Evolutionary conservation across 2,329 filamentous ascomycete genomes (phyloP).

Genomic region (Xylariaceae sp.): DNA sequence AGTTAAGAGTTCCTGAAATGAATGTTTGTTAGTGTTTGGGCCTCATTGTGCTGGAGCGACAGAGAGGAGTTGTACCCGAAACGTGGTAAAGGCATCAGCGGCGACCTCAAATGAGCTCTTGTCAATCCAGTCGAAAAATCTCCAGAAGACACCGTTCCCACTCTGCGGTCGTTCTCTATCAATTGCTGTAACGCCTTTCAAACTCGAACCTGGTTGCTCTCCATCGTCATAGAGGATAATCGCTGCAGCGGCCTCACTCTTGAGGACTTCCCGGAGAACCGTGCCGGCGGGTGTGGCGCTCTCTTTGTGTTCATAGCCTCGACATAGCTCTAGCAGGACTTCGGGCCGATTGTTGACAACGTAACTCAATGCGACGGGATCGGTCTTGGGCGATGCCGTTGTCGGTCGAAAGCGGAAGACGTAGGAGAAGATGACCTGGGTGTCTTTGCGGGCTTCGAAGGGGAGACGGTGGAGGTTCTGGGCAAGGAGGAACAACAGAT

Average conservation of each 20-base stretch:
- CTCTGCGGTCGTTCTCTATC: slow-evolving; percentile 71
- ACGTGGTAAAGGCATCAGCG: slow-evolving; percentile 96
- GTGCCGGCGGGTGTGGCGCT: slow-evolving; percentile 89
- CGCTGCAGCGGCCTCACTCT: slow-evolving; percentile 85
- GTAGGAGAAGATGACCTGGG: slow-evolving; percentile 92
- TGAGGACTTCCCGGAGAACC: slow-evolving; percentile 80
- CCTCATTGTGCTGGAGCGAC: background rate
- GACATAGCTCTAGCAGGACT: slow-evolving; percentile 82
- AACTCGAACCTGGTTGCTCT: slow-evolving; percentile 62
- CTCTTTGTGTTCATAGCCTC: slow-evolving; percentile 84
- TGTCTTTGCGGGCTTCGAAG: slow-evolving; percentile 94
- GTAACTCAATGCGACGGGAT: slow-evolving; percentile 83
- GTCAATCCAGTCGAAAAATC: slow-evolving; percentile 96
- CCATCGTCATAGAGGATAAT: slow-evolving; percentile 92
- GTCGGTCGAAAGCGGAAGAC: slow-evolving; percentile 84
- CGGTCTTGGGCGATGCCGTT: slow-evolving; percentile 61
- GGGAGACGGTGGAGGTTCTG: slow-evolving; percentile 78
- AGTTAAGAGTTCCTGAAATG: slow-evolving; percentile 76
- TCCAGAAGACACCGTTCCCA: slow-evolving; percentile 89
- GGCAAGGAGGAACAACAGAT: slow-evolving; percentile 80
- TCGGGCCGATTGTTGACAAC: slow-evolving; percentile 83
- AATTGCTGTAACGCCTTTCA: slow-evolving; percentile 73
- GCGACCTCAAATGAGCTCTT: slow-evolving; percentile 94
- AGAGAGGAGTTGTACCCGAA: slow-evolving; percentile 58
- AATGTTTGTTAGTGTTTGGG: slow-evolving; percentile 11